Conservation (phyloP, 1,284 basidiomycete species). For the Singerocomus inundabilis region DNA sequence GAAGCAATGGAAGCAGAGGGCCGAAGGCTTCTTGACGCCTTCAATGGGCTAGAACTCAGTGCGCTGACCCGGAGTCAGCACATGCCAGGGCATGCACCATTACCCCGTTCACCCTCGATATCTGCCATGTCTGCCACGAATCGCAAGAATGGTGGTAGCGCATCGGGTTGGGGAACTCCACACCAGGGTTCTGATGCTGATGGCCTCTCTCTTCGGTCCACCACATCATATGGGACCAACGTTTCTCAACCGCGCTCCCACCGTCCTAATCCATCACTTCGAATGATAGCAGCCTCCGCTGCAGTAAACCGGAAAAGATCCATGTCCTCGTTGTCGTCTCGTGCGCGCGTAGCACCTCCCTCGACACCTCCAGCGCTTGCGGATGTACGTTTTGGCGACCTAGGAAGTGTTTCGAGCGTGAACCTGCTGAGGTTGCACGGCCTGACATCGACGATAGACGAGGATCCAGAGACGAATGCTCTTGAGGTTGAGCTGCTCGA, state of each 20-base stretch:
- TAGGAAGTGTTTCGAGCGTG: conserved; percentile 47
- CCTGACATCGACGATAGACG: conserved; percentile 45
- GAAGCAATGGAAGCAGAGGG: conserved; percentile 65
- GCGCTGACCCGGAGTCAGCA: conserved; percentile 55
- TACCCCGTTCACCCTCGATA: conserved; percentile 32
- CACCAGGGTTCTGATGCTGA: conserved; percentile 31
- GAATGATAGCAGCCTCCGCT: conserved; percentile 15
- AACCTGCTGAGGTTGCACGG: conserved; percentile 48
- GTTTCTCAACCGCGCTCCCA: conserved; percentile 35
- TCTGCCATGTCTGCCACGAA: conserved; percentile 17
- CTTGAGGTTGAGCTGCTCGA: conserved; percentile 50
- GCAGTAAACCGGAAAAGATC: conserved; percentile 47
- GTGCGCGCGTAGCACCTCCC: conserved; percentile 28
- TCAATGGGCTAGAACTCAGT: conserved; percentile 70
- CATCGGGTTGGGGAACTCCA: conserved; percentile 33
- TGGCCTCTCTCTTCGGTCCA: conserved; percentile 30
- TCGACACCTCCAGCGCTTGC: conserved; percentile 17
- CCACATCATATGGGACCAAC: conserved; percentile 33
- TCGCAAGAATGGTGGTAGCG: conserved; percentile 26
- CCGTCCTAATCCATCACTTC: conserved; percentile 29
- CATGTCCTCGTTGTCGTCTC: conserved; percentile 46
- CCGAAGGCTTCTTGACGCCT: conserved; percentile 66
- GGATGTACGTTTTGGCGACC: conserved; percentile 27
- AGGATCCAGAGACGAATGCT: conserved; percentile 35
- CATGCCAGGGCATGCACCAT: conserved; percentile 28